Percentiles rank a stretch among this genome's conserved stretches.
Evolutionary conservation across 73 alveolate genomes (phyloP).

Genomic region (Tetrahymena borealis): DNA sequence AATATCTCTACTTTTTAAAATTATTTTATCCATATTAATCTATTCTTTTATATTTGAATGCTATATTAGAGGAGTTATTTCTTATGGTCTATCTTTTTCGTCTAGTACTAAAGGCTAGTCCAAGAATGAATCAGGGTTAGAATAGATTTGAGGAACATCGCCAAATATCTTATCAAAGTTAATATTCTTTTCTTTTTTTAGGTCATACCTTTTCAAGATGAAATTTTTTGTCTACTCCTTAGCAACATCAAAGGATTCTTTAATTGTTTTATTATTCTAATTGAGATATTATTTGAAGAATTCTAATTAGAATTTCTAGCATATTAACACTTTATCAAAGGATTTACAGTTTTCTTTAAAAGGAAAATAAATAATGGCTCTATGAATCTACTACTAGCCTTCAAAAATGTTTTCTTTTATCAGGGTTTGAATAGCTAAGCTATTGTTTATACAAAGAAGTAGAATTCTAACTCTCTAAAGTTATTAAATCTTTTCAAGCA

Average conservation of each 20-base stretch:
- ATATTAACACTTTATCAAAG: background rate
- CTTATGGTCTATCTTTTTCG: background rate
- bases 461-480: background rate
- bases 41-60: background rate
- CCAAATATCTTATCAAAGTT: background rate
- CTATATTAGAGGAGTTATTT: background rate
- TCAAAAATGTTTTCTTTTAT: background rate
- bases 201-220: background rate
- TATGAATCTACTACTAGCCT: background rate
- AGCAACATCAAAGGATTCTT: background rate
- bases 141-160: background rate
- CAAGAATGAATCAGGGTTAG: background rate
- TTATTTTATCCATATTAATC: background rate
- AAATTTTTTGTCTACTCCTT: background rate
- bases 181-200: background rate
- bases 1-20: background rate
- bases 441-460: background rate
- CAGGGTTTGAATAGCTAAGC: background rate
- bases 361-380: background rate
- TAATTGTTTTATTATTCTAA: background rate
- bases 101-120: background rate
- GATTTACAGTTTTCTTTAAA: background rate
- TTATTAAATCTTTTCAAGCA: background rate
- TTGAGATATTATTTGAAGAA: background rate
- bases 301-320: background rate